Evolutionary conservation across 2,329 filamentous ascomycete species (phyloP).

Genomic region (Alternaria triticina): DNA sequence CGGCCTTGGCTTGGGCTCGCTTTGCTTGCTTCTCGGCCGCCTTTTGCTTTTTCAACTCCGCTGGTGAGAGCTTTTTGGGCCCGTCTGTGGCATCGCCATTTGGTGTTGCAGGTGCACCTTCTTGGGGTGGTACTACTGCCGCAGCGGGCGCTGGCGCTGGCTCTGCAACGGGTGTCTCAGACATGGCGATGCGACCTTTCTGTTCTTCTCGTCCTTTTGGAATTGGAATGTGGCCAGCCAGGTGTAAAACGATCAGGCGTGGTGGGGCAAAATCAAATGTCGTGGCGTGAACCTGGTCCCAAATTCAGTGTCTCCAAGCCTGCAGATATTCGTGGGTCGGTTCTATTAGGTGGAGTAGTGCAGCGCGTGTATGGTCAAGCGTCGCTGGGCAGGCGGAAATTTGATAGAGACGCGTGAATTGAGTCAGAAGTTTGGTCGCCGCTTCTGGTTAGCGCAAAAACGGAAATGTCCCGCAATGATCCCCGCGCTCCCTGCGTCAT

Average conservation of each 20-base stretch:
- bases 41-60: conserved; percentile 85
- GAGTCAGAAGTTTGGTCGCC: conserved; percentile 22
- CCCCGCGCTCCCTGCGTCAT: conserved; percentile 21
- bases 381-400: conserved; percentile 15
- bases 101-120: conserved; percentile 17
- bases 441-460: conserved; percentile 11
- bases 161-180: conserved; percentile 28
- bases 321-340: background rate
- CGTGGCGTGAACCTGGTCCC: background rate
- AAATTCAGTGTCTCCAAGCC: background rate
- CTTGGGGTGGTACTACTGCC: conserved; percentile 14
- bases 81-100: conserved; percentile 33
- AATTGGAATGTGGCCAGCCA: conserved; percentile 6
- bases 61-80: conserved; percentile 68
- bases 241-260: conserved; percentile 6
- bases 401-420: conserved; percentile 25
- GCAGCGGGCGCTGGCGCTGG: conserved; percentile 16
- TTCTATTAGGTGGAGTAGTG: conserved; percentile 1
- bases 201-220: background rate
- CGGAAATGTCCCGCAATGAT: conserved; percentile 12
- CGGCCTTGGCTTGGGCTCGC: conserved; percentile 71
- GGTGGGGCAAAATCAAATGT: conserved; percentile 15
- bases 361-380: conserved; percentile 2
- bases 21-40: conserved; percentile 92
- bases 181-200: conserved; percentile 25